Conservation (phyloP, 257 asterid species). For the Capsicum pubescens region DNA sequence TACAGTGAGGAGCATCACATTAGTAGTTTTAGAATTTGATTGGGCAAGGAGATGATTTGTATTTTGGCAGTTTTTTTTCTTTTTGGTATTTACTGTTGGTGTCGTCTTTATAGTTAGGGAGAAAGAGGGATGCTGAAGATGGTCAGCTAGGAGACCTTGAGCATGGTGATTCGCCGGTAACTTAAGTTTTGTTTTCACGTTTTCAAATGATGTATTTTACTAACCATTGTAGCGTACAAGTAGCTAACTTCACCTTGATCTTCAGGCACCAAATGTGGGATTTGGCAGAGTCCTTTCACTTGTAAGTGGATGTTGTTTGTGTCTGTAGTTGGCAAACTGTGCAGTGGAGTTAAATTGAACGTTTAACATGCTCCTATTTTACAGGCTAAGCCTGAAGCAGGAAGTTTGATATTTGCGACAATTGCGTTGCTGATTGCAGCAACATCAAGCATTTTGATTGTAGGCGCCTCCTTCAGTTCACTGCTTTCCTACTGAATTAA, state of each 20-base stretch:
- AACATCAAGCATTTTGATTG: constrained; percentile 74
- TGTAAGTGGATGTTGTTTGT: constrained; percentile 50
- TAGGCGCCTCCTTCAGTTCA: constrained; percentile 40
- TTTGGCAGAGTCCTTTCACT: constrained; percentile 74
- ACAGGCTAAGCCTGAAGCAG: constrained; percentile 88
- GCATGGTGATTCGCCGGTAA: constrained; percentile 77
- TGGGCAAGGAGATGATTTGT: background rate
- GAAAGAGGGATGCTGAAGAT: constrained; percentile 51
- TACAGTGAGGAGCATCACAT: background rate
- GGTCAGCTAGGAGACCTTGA: constrained; percentile 70
- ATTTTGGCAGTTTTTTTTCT: background rate
- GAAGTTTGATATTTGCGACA: constrained; percentile 64
- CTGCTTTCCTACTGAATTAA: constrained; percentile 14
- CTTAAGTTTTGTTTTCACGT: constrained; percentile 13
- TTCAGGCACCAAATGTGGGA: constrained; percentile 83
- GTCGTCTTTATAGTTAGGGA: constrained; percentile 48
- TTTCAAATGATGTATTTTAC: constrained; percentile 2
- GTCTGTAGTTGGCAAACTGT: background rate
- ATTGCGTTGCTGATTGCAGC: constrained; percentile 76
- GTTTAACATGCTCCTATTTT: constrained; percentile 34
- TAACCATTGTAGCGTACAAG: constrained; percentile 12
- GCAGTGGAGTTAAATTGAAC: constrained; percentile 9
- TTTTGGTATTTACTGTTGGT: background rate
- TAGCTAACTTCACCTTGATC: constrained; percentile 36
- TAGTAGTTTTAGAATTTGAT: constrained; percentile 18